Base-by-base conservation (phyloP, 768 basidiomycete species). In the Psilocybe azurescens region DNA sequence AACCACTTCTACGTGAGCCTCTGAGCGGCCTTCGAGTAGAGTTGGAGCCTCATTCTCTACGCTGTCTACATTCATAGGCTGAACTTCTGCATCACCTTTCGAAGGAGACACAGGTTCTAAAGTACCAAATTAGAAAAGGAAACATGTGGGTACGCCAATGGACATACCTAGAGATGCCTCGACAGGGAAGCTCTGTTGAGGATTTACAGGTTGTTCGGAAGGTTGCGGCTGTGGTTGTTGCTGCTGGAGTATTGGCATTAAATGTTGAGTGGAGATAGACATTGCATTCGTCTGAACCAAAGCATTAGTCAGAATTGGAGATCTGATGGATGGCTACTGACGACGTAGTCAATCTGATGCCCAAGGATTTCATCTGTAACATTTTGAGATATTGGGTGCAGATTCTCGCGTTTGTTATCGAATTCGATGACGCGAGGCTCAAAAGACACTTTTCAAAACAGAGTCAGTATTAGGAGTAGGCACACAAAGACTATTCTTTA, bases 351-450 rank as follows among this genome's bases (percentile, higher is more conserved):
- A 11, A 70, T 73, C 46, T 80, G 78, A 66, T 83, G 84, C 39
- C 83, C 82, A 24, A 89, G 79, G 41, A 92, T 89, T 65, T 94
- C 93, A 59, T 95, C 93, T 4, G 90, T 88, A 29, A 92, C 84
- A 62, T 89, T 84, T 10, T 82, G 80, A 36, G 81, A 85, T n/a
- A 80, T 75, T 36, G 83, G 75, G 24, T 74, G 78, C 59, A 83
- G 70, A 10, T 83, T 82, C 16, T 79, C 74, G 28, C 85, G 81
- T 73, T 95, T 95, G 65, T 83, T 82, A 30, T 94, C 89, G 69
- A 96, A 97, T 63, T 97, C 91, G 60, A 99, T 89, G 41, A 96
- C 86, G 18, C 94, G 89, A 13, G 97, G 95, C 65, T 97, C 95
- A 66, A 99, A 33, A 98, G 79, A 69, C 91, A 91, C 95, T 98